Conservation (phyloP, 306 rosid genomes). For the Betula pendula region DNA sequence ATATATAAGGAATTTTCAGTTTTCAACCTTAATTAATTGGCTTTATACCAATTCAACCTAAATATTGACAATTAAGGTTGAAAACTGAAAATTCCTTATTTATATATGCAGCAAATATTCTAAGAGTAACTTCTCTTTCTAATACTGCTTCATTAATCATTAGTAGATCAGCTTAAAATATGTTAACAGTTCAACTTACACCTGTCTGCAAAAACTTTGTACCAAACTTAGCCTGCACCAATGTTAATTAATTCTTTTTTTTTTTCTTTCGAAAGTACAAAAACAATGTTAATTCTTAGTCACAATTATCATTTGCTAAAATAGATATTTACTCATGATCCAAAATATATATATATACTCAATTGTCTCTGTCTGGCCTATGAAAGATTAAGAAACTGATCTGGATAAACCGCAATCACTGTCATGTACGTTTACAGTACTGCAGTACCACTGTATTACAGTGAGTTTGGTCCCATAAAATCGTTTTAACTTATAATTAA, state of each 20-base stretch:
- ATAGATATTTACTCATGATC: background rate
- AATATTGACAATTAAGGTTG: no score
- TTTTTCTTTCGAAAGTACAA: no score
- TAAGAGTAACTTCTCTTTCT: no score
- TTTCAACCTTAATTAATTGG: no score
- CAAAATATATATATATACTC: no score
- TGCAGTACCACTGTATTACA: background rate
- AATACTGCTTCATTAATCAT: no score
- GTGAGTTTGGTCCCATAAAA: background rate
- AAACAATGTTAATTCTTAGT: background rate
- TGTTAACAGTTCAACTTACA: no score
- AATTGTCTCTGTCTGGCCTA: background rate
- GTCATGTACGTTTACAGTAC: background rate
- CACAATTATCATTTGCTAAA: background rate
- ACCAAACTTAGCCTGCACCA: background rate
- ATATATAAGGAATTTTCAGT: no score
- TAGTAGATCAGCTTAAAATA: no score
- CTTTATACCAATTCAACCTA: no score
- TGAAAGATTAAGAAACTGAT: background rate
- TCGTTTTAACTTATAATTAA: background rate
- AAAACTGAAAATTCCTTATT: no score
- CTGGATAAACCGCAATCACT: background rate
- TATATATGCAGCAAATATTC: no score
- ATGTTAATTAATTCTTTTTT: background rate
- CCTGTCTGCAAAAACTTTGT: background rate